Evolutionary conservation across 345 rosid genomes (phyloP).

Genomic region (Sonneratia alba): DNA sequence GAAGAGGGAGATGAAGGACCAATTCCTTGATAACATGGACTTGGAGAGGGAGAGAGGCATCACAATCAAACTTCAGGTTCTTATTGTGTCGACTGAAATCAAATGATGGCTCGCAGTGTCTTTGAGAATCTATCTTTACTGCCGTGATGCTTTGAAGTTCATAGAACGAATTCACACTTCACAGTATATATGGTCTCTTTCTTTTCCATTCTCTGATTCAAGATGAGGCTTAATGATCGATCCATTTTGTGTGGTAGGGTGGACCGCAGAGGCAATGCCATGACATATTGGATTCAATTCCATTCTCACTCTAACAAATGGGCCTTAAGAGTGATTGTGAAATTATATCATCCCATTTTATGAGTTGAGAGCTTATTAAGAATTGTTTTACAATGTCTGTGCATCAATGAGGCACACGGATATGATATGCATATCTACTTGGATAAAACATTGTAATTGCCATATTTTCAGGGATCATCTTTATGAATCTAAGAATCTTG

Average conservation of each 20-base stretch:
- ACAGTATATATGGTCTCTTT: neutral
- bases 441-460: no score
- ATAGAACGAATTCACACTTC: neutral
- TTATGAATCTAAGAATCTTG: neutral
- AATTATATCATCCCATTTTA: neutral
- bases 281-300: neutral
- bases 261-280: neutral
- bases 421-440: no score
- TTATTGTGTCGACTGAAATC: neutral
- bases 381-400: no score
- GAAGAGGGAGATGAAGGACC: constrained; percentile 91
- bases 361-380: no score
- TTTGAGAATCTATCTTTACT: neutral
- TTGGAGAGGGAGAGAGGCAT: constrained; percentile 99
- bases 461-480: neutral
- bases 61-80: constrained; percentile 88
- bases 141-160: neutral
- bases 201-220: neutral
- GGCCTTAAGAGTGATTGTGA: neutral
- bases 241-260: neutral
- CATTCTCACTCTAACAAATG: neutral
- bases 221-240: neutral
- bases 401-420: no score
- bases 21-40: constrained; percentile 97
- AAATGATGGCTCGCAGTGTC: neutral